These are phyloP conservation scores for Zymoseptoria passerinii DNA, from an alignment of 2,329 filamentous ascomycete genomes.

Conservation along the genomic window DNA sequence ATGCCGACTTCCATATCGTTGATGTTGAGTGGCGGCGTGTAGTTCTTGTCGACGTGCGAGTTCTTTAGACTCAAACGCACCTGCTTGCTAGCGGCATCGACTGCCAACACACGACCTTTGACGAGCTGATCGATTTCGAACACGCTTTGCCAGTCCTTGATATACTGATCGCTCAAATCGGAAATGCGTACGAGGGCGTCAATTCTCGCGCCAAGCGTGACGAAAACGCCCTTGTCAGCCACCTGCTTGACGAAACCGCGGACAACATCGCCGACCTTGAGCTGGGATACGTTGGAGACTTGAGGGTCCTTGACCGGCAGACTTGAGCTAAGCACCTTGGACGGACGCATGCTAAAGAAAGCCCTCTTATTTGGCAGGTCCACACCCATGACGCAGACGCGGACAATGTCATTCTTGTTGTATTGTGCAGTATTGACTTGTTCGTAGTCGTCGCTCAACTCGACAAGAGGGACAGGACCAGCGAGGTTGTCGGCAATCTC, in stretches of 20 bases:
- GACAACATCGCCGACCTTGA: slow-evolving; percentile 69
- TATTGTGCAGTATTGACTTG: slow-evolving; percentile 67
- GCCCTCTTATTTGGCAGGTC: slow-evolving; percentile 80
- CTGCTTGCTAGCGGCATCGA: slow-evolving; percentile 61
- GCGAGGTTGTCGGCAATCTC: slow-evolving; percentile 74
- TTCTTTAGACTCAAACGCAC: slow-evolving; percentile 81
- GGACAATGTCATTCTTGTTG: slow-evolving; percentile 76
- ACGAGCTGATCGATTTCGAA: slow-evolving; percentile 88
- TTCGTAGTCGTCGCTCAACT: slow-evolving; percentile 79
- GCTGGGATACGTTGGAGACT: slow-evolving; percentile 59
- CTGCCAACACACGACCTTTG: slow-evolving; percentile 69
- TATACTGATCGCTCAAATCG: slow-evolving; percentile 79
- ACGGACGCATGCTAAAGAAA: slow-evolving; percentile 73
- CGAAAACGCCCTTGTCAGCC: slow-evolving; percentile 79
- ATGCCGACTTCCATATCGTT: slow-evolving; percentile 72
- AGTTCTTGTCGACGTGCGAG: slow-evolving; percentile 73
- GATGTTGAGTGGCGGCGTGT: slow-evolving; percentile 63
- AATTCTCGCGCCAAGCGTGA: slow-evolving; percentile 71
- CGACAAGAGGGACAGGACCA: slow-evolving; percentile 71
- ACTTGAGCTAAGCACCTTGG: slow-evolving; percentile 79
- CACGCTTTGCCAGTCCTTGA: slow-evolving; percentile 91
- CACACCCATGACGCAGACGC: slow-evolving; percentile 74
- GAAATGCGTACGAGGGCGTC: slow-evolving; percentile 77
- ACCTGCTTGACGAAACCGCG: slow-evolving; percentile 91
- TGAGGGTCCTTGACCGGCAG: slow-evolving; percentile 73